phyloP scores from a whole-genome alignment of 169 alveolate species.

The Plasmodium relictum region DNA sequence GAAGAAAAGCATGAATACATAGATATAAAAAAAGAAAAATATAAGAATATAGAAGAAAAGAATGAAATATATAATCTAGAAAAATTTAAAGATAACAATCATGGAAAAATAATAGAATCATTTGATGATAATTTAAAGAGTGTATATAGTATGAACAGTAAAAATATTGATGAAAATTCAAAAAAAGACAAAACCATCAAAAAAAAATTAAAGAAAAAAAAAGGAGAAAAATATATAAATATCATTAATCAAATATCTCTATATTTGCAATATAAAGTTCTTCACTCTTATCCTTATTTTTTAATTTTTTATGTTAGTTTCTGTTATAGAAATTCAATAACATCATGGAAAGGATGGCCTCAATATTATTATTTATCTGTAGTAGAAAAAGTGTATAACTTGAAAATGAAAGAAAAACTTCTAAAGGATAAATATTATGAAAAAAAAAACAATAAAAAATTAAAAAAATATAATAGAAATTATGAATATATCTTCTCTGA shows the following conservation, averaged over 20 bases:
- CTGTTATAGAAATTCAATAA: constrained; percentile 37
- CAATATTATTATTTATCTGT: background rate
- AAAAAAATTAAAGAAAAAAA: background rate
- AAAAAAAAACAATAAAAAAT: background rate
- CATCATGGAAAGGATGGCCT: constrained; percentile 53
- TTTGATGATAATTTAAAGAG: background rate
- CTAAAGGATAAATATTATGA: constrained; percentile 14
- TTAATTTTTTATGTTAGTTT: constrained; percentile 25
- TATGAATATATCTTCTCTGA: constrained; percentile 19
- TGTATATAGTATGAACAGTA: background rate
- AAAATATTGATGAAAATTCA: background rate
- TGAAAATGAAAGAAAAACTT: constrained; percentile 7
- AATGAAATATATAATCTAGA: background rate
- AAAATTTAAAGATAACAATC: background rate
- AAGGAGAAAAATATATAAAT: background rate
- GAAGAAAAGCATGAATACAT: background rate
- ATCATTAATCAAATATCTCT: constrained; percentile 8
- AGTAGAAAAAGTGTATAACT: constrained; percentile 1
- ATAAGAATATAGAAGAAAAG: background rate
- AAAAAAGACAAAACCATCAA: background rate
- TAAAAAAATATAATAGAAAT: constrained; percentile 18
- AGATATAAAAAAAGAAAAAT: background rate
- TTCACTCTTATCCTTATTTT: constrained; percentile 30
- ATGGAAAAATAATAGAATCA: background rate
- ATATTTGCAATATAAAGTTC: constrained; percentile 1